Percentiles rank a stretch among this genome's conserved stretches.
Evolutionary conservation across 2,329 filamentous ascomycete species (phyloP).

Genomic region (Biscogniauxia sp.): DNA sequence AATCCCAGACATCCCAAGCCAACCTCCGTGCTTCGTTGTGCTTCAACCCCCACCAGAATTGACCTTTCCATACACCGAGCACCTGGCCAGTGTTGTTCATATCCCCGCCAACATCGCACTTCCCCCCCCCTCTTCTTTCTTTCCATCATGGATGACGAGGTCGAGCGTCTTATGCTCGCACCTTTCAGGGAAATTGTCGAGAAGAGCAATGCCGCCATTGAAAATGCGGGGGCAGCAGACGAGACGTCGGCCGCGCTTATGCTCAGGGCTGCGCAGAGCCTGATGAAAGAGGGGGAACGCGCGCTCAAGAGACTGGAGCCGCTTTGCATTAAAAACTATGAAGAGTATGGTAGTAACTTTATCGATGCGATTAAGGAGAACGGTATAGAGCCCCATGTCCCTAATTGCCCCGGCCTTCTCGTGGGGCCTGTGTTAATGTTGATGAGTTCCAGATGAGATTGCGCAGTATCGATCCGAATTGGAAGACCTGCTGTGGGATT

Average conservation of each 20-base stretch:
- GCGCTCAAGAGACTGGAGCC: slow-evolving; percentile 51
- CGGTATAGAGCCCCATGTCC: slow-evolving; percentile 37
- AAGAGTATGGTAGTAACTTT: slow-evolving; percentile 50
- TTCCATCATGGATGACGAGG: slow-evolving; percentile 31
- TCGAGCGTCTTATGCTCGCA: slow-evolving; percentile 43
- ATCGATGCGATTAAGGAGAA: slow-evolving; percentile 52
- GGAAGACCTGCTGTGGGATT: slow-evolving; percentile 53
- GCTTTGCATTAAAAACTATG: slow-evolving; percentile 46
- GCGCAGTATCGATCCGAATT: slow-evolving; percentile 46
- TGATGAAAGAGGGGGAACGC: slow-evolving; percentile 48
- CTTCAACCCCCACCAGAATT: not conserved
- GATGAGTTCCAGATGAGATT: slow-evolving; percentile 44
- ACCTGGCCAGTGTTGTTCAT: not conserved
- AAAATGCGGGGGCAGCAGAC: slow-evolving; percentile 43
- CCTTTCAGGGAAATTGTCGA: slow-evolving; percentile 54
- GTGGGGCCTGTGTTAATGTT: slow-evolving; percentile 10
- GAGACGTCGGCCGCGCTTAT: slow-evolving; percentile 39
- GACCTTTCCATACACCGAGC: not conserved
- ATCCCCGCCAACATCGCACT: not conserved
- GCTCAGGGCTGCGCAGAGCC: slow-evolving; percentile 47
- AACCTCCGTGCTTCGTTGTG: not conserved
- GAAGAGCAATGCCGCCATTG: slow-evolving; percentile 46
- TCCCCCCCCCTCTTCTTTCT: too few species aligned
- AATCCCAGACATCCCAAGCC: not conserved
- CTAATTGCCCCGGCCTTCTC: slow-evolving; percentile 4